Percentiles rank a stretch among this genome's conserved stretches.
These are phyloP conservation scores for Trichoderma orchidacearum DNA, from an alignment of 495 filamentous ascomycete species.

Conservation along the genomic window DNA sequence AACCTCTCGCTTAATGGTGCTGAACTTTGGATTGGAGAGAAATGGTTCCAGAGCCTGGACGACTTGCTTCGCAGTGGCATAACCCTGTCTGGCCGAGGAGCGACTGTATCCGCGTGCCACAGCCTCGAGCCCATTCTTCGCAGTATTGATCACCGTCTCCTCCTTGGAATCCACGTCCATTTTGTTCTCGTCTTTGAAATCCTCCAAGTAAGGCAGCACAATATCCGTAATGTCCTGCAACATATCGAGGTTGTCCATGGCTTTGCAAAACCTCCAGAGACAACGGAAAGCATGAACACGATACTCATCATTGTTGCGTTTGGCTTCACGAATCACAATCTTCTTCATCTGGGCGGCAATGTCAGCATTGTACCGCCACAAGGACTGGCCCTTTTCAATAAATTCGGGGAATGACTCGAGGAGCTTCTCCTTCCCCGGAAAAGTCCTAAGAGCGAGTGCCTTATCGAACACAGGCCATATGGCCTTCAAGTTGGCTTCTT, in stretches of 20 bases:
- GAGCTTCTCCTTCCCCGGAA: constrained; percentile 84
- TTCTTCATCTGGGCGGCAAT: constrained; percentile 31
- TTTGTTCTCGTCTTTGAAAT: constrained; percentile 36
- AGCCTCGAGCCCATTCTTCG: constrained; percentile 25
- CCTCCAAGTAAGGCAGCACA: constrained; percentile 42
- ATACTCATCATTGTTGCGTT: constrained; percentile 73
- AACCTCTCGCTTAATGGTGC: constrained; percentile 12
- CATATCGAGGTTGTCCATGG: constrained; percentile 47
- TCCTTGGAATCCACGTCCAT: constrained; percentile 44
- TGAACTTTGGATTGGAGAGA: constrained; percentile 12
- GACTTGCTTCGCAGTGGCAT: constrained; percentile 17
- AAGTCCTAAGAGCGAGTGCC: constrained; percentile 74
- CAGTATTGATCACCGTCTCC: constrained; percentile 8
- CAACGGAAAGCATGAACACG: constrained; percentile 59
- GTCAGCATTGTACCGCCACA: constrained; percentile 41
- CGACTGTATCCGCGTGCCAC: constrained; percentile 28
- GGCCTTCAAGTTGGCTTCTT: constrained; percentile 37
- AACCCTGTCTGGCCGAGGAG: constrained; percentile 12
- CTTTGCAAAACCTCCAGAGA: constrained; percentile 55
- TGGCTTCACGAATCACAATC: constrained; percentile 76
- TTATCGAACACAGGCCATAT: constrained; percentile 77
- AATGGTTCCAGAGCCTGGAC: constrained; percentile 13
- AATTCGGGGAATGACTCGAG: constrained; percentile 76
- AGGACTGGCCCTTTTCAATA: constrained; percentile 40
- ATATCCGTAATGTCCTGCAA: constrained; percentile 52